Percentiles rank a stretch among this genome's conserved stretches.
phyloP scores from a whole-genome alignment of 1,284 basidiomycete species.

The Cystobasidiaceae sp. region DNA sequence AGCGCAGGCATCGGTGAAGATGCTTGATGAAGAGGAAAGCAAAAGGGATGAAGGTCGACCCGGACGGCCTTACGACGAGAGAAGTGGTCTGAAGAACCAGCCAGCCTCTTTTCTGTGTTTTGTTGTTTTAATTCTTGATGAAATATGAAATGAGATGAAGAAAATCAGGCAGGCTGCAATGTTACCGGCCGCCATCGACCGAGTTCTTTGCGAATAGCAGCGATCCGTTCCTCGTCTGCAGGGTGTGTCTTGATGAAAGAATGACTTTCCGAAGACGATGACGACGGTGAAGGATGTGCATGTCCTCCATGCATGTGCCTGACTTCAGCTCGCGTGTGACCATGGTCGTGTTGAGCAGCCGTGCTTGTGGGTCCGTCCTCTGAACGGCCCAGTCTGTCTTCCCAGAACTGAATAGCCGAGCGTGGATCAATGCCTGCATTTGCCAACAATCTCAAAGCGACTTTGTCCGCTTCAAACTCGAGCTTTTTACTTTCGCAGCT shows the following conservation, averaged over 20 bases:
- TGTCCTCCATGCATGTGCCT: background rate
- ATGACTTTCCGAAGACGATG: background rate
- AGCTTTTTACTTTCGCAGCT: conserved; percentile 8
- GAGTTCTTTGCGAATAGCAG: conserved; percentile 35
- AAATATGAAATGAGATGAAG: background rate
- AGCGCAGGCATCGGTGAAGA: too few relatives aligned
- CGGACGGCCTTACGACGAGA: too few relatives aligned
- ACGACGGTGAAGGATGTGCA: background rate
- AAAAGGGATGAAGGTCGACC: too few relatives aligned
- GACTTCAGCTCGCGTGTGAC: background rate
- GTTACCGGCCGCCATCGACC: conserved; percentile 33
- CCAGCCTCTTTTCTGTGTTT: too few relatives aligned
- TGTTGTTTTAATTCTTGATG: too few relatives aligned
- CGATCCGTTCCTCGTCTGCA: conserved; percentile 37
- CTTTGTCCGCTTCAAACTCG: conserved; percentile 29
- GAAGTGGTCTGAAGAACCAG: too few relatives aligned
- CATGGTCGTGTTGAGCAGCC: background rate
- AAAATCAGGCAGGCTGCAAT: background rate
- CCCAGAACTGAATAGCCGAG: conserved; percentile 39
- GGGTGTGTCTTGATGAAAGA: conserved; percentile 36
- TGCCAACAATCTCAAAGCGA: conserved; percentile 34
- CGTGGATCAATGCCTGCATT: conserved; percentile 40
- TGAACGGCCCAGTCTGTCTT: conserved; percentile 11
- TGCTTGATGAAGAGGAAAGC: too few relatives aligned
- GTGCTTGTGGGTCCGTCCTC: background rate